Evolutionary conservation across 306 rosid genomes (phyloP).

Genomic region (Rosa persica): DNA sequence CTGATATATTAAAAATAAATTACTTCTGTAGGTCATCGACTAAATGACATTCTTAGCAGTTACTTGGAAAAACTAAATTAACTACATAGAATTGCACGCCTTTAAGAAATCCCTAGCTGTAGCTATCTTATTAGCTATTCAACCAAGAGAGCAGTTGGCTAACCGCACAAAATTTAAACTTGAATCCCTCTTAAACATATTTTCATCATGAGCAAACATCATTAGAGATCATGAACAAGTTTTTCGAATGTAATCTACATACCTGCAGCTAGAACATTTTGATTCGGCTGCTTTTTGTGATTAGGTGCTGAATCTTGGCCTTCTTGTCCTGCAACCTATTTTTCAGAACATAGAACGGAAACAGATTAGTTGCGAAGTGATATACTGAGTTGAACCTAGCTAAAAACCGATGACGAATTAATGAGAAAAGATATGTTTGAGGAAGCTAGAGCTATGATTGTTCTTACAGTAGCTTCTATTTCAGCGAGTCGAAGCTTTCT

Average conservation of each 20-base stretch:
- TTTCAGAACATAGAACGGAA: conserved; percentile 5
- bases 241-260: neutral
- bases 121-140: neutral
- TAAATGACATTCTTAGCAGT: neutral
- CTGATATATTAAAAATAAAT: neutral
- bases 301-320: conserved; percentile 25
- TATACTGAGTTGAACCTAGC: neutral
- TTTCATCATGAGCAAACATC: neutral
- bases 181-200: neutral
- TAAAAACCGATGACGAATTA: neutral
- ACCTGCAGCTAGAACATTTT: conserved; percentile 32
- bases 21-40: neutral
- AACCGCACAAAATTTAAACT: neutral
- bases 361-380: neutral
- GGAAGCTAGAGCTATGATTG: neutral
- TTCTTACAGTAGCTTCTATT: conserved; percentile 35
- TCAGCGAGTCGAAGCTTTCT: conserved; percentile 53
- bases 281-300: conserved; percentile 25
- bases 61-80: neutral
- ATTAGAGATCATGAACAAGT: neutral
- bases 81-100: neutral
- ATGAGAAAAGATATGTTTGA: neutral
- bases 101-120: neutral
- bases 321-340: conserved; percentile 38
- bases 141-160: neutral